Evolutionary conservation across 768 basidiomycete genomes (phyloP).

Genomic region (Cubamyces lactineus): DNA sequence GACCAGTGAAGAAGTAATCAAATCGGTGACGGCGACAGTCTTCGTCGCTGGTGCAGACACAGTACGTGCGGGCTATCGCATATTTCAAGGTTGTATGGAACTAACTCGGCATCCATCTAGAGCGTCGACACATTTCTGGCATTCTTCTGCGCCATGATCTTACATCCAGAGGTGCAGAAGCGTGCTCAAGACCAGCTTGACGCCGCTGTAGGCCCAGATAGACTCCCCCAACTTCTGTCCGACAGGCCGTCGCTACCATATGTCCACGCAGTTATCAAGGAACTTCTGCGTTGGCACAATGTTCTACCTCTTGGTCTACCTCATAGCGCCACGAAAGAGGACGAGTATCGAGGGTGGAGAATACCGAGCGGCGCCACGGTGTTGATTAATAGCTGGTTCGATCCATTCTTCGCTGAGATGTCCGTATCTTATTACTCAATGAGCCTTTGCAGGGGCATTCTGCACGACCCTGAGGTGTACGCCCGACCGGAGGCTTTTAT

Average conservation of each 20-base stretch:
- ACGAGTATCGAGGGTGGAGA: conserved; percentile 10
- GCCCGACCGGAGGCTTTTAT: conserved; percentile 52
- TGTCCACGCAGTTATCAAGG: conserved; percentile 27
- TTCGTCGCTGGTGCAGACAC: no score
- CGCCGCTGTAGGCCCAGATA: conserved; percentile 24
- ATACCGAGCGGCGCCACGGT: no score
- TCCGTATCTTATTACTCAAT: not conserved
- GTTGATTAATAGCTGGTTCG: conserved; percentile 17
- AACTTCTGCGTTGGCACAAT: conserved; percentile 39
- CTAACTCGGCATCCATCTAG: no score
- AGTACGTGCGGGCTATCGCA: no score
- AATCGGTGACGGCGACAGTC: no score
- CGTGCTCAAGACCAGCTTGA: conserved; percentile 36
- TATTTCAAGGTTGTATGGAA: no score
- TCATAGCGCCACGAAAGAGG: conserved; percentile 26
- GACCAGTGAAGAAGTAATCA: no score
- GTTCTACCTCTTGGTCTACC: conserved; percentile 34
- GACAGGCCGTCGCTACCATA: conserved; percentile 28
- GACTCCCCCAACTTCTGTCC: conserved; percentile 27
- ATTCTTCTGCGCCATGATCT: conserved; percentile 39
- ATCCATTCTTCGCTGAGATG: not conserved
- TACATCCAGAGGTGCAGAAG: conserved; percentile 35
- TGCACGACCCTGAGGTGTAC: conserved; percentile 50
- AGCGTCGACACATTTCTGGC: no score
- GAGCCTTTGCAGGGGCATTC: conserved; percentile 46